phyloP scores from a whole-genome alignment of 2,329 filamentous ascomycete genomes.

The Torrubiellomyces zombiae region DNA sequence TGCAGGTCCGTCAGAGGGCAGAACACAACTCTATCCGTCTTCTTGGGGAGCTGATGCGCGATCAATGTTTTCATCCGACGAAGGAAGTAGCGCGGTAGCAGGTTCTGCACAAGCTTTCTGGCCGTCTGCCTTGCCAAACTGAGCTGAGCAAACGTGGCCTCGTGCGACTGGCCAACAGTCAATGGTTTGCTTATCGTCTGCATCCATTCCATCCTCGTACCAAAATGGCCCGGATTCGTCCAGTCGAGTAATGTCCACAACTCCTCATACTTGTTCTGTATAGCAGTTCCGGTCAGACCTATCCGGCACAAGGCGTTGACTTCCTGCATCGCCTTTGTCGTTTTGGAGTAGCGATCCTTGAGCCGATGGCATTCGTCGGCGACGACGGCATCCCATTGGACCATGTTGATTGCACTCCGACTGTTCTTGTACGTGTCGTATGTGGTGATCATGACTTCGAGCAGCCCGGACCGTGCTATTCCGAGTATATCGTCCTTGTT shows the following conservation, averaged over 20 bases:
- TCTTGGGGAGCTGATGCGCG: constrained; percentile 81
- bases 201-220: constrained; percentile 57
- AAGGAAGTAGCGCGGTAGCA: constrained; percentile 79
- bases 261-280: constrained; percentile 96
- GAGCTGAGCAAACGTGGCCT: constrained; percentile 70
- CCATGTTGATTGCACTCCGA: constrained; percentile 55
- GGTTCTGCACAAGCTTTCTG: constrained; percentile 66
- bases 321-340: constrained; percentile 74
- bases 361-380: constrained; percentile 87
- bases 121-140: constrained; percentile 69
- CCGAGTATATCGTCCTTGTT: constrained; percentile 52
- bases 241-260: constrained; percentile 93
- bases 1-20: constrained; percentile 78
- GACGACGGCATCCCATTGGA: constrained; percentile 86
- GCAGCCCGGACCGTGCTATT: constrained; percentile 55
- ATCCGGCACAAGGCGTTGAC: constrained; percentile 86
- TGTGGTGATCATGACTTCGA: constrained; percentile 89
- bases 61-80: constrained; percentile 88
- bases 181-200: constrained; percentile 62
- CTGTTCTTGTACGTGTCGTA: constrained; percentile 80
- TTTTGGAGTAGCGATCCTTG: constrained; percentile 63
- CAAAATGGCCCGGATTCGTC: constrained; percentile 69
- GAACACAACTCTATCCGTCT: constrained; percentile 87
- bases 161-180: constrained; percentile 78
- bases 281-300: constrained; percentile 85